Conservation (phyloP, 2,329 filamentous ascomycete genomes). For the Nothophoma quercina region DNA sequence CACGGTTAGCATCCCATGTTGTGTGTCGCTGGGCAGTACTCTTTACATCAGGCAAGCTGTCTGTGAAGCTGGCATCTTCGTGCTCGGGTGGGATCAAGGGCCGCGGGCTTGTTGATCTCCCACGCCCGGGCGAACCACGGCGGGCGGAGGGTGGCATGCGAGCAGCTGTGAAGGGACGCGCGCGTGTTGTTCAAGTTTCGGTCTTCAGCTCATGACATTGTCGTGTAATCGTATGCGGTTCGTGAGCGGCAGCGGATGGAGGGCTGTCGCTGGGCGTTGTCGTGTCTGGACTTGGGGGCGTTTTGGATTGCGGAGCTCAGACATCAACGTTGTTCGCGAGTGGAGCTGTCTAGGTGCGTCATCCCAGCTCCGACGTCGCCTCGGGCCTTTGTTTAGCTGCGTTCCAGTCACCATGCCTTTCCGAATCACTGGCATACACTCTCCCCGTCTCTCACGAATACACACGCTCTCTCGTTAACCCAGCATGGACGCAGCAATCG, state of each 20-base stretch:
- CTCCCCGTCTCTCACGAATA: background rate
- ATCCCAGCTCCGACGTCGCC: conserved; percentile 20
- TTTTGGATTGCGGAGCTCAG: conserved; percentile 3
- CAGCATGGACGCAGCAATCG: conserved; percentile 87
- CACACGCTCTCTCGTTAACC: background rate
- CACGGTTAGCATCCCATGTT: conserved; percentile 26
- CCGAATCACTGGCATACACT: no score
- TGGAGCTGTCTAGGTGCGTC: conserved; percentile 26
- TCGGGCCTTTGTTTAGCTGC: background rate
- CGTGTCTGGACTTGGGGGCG: background rate
- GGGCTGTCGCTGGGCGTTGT: background rate
- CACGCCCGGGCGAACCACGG: conserved; percentile 41
- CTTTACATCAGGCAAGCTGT: conserved; percentile 45
- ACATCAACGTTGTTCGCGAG: background rate
- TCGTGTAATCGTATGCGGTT: background rate
- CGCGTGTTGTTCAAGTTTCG: background rate
- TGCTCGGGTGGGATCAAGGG: conserved; percentile 35
- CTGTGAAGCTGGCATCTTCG: conserved; percentile 42
- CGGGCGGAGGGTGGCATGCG: conserved; percentile 39
- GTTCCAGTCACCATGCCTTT: conserved; percentile 10
- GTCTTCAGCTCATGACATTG: background rate
- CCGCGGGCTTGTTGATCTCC: conserved; percentile 43
- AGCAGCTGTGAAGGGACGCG: conserved; percentile 14
- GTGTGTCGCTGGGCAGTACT: background rate
- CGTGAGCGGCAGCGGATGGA: background rate